phyloP scores from a whole-genome alignment of 495 filamentous ascomycete genomes.

The Aspergillus diversus region DNA sequence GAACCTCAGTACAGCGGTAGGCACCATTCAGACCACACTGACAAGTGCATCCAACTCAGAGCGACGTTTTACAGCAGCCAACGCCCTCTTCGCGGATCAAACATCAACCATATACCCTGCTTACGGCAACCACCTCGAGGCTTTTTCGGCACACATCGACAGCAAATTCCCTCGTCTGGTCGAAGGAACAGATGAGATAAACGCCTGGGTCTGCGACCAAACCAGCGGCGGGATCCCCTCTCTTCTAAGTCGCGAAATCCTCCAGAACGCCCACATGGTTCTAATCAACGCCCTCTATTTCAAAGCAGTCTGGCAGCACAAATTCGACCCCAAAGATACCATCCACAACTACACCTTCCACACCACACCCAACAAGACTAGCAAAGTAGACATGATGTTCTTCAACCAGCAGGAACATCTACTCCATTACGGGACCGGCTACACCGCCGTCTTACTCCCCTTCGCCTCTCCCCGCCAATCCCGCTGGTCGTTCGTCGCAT shows the following conservation, averaged over 20 bases:
- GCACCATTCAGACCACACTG: background rate
- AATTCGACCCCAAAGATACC: background rate
- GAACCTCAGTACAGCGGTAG: background rate
- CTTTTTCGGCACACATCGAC: background rate
- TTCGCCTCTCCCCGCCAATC: background rate
- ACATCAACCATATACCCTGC: background rate
- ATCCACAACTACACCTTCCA: background rate
- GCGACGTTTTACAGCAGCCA: background rate
- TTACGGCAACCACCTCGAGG: background rate
- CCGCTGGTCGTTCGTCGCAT: conserved; percentile 6
- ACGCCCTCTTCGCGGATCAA: conserved; percentile 4
- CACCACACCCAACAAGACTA: background rate
- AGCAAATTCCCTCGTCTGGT: background rate
- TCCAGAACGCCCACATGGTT: conserved; percentile 4
- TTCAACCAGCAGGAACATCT: background rate
- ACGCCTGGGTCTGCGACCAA: background rate
- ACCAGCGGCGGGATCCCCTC: background rate
- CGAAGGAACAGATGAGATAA: background rate
- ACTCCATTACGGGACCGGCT: background rate
- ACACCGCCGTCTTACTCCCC: conserved; percentile 5
- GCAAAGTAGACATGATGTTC: conserved; percentile 11
- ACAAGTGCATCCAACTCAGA: background rate
- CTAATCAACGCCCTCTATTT: conserved; percentile 9
- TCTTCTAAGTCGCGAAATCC: background rate
- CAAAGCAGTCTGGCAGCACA: conserved; percentile 1